Base-by-base conservation (phyloP, 441 rosid genomes). In the Adansonia madagascariensis region DNA sequence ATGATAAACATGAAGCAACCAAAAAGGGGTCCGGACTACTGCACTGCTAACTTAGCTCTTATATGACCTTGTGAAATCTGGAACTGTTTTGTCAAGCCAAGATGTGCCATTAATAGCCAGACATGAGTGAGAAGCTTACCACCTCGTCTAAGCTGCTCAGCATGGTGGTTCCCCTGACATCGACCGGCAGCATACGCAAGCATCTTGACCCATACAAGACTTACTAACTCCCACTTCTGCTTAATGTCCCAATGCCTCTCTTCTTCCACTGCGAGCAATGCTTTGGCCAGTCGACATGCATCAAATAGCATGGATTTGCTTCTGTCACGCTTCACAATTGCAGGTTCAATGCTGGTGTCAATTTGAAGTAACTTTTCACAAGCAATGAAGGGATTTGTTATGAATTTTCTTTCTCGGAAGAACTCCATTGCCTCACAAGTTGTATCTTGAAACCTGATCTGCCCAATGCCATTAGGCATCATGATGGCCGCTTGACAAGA, bases 91-190 rank as follows among this genome's bases (percentile, higher is more conserved):
- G 64, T 60, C 64, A 10, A 67, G 52, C 89, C 90, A 17, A 82
- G 82, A 81, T 87, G 90, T 8, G 84, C 87, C 87, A 87, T 81
- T 44, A 85, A 81, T 61, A 85, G 80, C 84, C 88, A 82, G 39
- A 84, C 86, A 76, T 85, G 85, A 80, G 81, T 84, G 43, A 87
- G 79, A 2, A 87, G 85, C 81, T 87, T 86, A n/a, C 90, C 90
- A 31, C 89, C 89, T 71, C 74, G 73, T 56, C 79, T 84, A 66
- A 85, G 85, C 75, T 82, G 87, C 24, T 77, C 77, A 22, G 81
- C 84, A 60, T 87, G 90, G 4, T 77, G 65, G 8, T 77, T 69
- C n/a, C 81, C 84, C 8, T 80, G n/a, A 68, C 88, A 80, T 3
- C 80, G 86, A 47, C 64, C 55, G 0, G 87, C 90, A 9, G 86